Evolutionary conservation across 176 grass and related monocot genomes (phyloP), one percentile per base, ranked within the genome.

Genomic region (Rhynchospora breviuscula): DNA sequence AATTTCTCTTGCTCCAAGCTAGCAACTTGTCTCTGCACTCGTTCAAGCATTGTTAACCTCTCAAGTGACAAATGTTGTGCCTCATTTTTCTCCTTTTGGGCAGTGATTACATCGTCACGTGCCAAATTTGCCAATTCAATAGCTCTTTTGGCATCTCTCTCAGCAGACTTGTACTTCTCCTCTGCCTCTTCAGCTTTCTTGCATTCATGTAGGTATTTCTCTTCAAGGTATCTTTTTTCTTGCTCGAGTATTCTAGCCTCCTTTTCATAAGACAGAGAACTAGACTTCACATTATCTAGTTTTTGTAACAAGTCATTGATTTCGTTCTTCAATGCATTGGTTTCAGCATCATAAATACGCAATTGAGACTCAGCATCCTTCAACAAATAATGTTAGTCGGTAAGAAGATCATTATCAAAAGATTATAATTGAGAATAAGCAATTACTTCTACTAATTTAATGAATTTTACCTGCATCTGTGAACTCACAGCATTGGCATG

Each of bases 181-280:
- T 90, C 88, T 79, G 85, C 79, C 19, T 92, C 90, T 82, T 95
- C 88, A 86, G 85, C 83, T 87, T 91, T 92, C 83, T 95, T 91
- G 64, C 73, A 89, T 86, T 87, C 88, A 85, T 85, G 76, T 26
- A 92, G 17, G 13, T 90, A 89, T 74, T 84, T 95, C 81, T 95
- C 93, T 84, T 92, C 74, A 74, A 92, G 84, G 88, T 95, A 88
- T n/a, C 84, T 88, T 57, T 95, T 95, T 87, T 92, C 90, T 88
- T 95, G 90, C 81, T 95, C 90, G 10, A 95, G 74, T 60, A 95
- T 92, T 84, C 85, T 92, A 69, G 78, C 87, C 79, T 95, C 87
- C 48, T 89, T 89, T 83, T 92, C 90, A 81, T 89, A 92, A 19
- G 86, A 88, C 35, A 85, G 67, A 7, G 79, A 56, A 77, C 68